phyloP scores from a whole-genome alignment of 1,284 basidiomycete species.

The Taiwanofungus camphoratus region DNA sequence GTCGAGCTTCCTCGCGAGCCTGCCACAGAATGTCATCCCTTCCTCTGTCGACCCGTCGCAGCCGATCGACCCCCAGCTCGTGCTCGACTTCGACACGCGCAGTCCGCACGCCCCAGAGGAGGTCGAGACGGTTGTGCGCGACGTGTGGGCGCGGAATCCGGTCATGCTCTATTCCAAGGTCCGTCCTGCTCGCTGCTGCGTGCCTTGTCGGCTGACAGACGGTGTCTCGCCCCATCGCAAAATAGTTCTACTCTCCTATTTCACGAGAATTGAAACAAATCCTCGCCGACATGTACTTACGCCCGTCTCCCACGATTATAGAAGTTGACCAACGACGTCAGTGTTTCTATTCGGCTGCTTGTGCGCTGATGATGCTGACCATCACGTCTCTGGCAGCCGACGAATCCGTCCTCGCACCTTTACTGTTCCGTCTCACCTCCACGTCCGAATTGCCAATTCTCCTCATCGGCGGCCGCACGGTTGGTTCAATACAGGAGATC shows the following conservation, averaged over 20 bases:
- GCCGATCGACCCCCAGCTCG: constrained; percentile 72
- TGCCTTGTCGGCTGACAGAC: background rate
- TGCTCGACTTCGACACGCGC: constrained; percentile 80
- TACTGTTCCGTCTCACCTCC: constrained; percentile 51
- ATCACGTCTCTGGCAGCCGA: constrained; percentile 32
- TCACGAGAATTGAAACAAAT: constrained; percentile 66
- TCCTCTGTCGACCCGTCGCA: constrained; percentile 52
- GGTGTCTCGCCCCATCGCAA: background rate
- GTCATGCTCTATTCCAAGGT: constrained; percentile 78
- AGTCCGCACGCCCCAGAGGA: constrained; percentile 35
- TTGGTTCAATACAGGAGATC: constrained; percentile 56
- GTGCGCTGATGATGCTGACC: background rate
- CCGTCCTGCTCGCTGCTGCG: constrained; percentile 21
- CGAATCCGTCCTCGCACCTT: constrained; percentile 37
- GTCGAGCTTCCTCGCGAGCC: constrained; percentile 70
- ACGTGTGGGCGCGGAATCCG: constrained; percentile 67
- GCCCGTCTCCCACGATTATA: constrained; percentile 64
- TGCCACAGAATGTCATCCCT: constrained; percentile 77
- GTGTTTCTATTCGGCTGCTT: constrained; percentile 20
- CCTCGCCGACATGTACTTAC: constrained; percentile 53
- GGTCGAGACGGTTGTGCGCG: constrained; percentile 30
- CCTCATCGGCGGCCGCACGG: constrained; percentile 55
- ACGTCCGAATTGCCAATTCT: constrained; percentile 61
- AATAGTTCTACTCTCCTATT: constrained; percentile 52
- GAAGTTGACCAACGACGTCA: constrained; percentile 71